These are phyloP conservation scores for Ramularia collo-cygni DNA, from an alignment of 2,329 filamentous ascomycete species.

Conservation along the genomic window DNA sequence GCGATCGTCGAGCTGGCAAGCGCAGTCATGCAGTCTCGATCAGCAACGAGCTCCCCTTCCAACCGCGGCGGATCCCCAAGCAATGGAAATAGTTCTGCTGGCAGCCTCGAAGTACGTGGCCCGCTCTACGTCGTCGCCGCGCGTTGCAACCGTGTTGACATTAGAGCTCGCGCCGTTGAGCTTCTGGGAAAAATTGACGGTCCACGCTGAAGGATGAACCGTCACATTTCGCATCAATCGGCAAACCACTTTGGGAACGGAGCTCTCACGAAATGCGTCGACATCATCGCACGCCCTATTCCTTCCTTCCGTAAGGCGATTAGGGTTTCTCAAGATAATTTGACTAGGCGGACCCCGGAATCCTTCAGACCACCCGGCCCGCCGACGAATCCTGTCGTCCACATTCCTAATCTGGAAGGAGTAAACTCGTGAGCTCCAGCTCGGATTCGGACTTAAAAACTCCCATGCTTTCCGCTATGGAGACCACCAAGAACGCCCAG, in stretches of 20 bases:
- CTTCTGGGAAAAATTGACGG: conserved; percentile 5
- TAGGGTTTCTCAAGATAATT: not conserved
- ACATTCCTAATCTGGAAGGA: no score
- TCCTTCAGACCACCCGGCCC: no score
- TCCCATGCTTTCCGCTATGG: no score
- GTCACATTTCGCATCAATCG: no score
- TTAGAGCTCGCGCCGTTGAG: conserved; percentile 15
- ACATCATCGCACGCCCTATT: not conserved
- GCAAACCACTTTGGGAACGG: not conserved
- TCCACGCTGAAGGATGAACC: not conserved
- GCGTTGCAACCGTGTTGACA: conserved; percentile 16
- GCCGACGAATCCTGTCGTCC: no score
- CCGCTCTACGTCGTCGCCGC: conserved; percentile 24
- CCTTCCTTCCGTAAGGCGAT: not conserved
- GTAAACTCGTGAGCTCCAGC: no score
- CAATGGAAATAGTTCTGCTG: conserved; percentile 4
- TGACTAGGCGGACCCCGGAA: no score
- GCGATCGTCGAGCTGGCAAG: conserved; percentile 27
- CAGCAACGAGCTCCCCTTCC: not conserved
- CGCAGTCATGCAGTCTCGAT: conserved; percentile 17
- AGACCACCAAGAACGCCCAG: no score
- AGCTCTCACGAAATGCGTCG: not conserved
- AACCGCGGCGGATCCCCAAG: conserved; percentile 9
- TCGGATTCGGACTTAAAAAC: no score
- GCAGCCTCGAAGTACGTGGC: conserved; percentile 20